Evolutionary conservation across 495 filamentous ascomycete species (phyloP), one percentile per base, ranked within the genome.

Genomic region (Neurospora sp.): DNA sequence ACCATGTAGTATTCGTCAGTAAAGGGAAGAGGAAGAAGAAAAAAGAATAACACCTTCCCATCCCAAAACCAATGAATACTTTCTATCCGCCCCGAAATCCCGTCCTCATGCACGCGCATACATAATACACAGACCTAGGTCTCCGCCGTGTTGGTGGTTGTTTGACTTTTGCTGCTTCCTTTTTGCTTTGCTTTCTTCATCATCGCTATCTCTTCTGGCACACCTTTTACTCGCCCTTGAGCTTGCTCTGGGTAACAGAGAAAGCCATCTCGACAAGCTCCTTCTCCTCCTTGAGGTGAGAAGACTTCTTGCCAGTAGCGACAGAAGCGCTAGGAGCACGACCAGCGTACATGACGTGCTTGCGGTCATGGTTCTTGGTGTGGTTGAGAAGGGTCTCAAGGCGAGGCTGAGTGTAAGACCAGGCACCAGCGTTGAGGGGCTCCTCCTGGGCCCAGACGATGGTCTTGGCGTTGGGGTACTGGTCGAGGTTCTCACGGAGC

Each of bases 381-480:
- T 93, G 79, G 85, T 98, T 98, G 70, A 99, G 86, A 78, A 98
- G 83, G 31, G 94, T 98, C 88, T 99, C 96, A 74, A 99, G 92
- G 78, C 96, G 90, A 22, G 96, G 96, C 85, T 99, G 96, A 40
- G 90, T 91, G 87, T 93, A 98, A 80, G 89, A 92, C 96, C 96
- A 99, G 45, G 91, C 91, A 79, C 96, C 96, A 18, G 96, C 96
- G 79, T 99, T 99, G 71, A 99, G 88, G 41, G 96, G 96, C 85
- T 99, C 96, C 83, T 99, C 96, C 85, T 99, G 96, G 73, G 86
- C 88, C 93, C 94, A 99, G 72, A 98, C 93, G 73, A 99, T 95
- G 74, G 94, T 92, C 86, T 97, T 91, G 79, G 96, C 93, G 81
- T 98, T 98, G 81, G 94, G 92, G 85, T 99, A 99, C 83, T 83